phyloP scores from a whole-genome alignment of 1,139 yeast species.

The Taiozyma onychis region DNA sequence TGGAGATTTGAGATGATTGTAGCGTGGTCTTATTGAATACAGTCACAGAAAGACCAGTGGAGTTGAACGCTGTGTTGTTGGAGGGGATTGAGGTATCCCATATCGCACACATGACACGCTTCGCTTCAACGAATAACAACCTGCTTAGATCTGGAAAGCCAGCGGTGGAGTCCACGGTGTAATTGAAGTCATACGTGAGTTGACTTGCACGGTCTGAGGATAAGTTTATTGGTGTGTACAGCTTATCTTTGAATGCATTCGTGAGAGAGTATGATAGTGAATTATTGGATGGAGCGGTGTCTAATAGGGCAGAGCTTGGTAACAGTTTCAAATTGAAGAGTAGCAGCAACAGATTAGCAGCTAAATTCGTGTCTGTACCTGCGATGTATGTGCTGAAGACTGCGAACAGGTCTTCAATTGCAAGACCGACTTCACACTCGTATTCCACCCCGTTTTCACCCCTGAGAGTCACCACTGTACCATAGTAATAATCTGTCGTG shows the following conservation, averaged over 20 bases:
- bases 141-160: slow-evolving; percentile 39
- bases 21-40: slow-evolving; percentile 12
- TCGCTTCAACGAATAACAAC: slow-evolving; percentile 38
- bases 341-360: slow-evolving; percentile 49
- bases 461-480: slow-evolving; percentile 1
- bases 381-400: slow-evolving; percentile 35
- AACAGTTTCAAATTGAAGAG: slow-evolving; percentile 36
- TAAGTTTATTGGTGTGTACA: slow-evolving; percentile 32
- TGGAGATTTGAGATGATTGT: slow-evolving; percentile 14
- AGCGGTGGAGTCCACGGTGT: slow-evolving; percentile 11
- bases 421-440: slow-evolving; percentile 40
- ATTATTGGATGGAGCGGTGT: slow-evolving; percentile 7
- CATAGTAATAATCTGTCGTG: not conserved
- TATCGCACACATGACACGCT: slow-evolving; percentile 32
- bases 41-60: slow-evolving; percentile 8
- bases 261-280: slow-evolving; percentile 17
- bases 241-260: slow-evolving; percentile 15
- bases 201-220: slow-evolving; percentile 21
- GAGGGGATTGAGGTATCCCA: slow-evolving; percentile 12
- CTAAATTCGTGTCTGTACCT: slow-evolving; percentile 49
- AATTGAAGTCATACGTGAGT: slow-evolving; percentile 15
- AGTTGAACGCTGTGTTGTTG: slow-evolving; percentile 14
- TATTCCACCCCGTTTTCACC: not conserved
- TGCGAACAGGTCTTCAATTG: slow-evolving; percentile 34
- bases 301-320: not conserved